Percentiles rank a stretch among this genome's conserved stretches.
phyloP scores from a whole-genome alignment of 345 rosid species.

The Gossypium longicalyx region DNA sequence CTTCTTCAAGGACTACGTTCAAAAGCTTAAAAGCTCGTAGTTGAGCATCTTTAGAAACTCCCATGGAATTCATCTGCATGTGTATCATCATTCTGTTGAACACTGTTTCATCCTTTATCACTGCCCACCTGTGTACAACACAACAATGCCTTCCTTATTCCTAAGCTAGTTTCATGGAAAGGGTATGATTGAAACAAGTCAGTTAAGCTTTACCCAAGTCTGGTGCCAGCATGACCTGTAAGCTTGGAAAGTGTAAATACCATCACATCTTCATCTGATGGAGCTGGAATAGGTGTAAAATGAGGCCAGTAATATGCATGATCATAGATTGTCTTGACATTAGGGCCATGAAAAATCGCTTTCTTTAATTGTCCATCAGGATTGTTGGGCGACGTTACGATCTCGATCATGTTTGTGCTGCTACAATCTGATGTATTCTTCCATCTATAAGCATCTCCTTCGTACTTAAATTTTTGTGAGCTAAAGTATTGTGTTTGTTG shows the following conservation, averaged over 20 bases:
- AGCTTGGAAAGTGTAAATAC: background rate
- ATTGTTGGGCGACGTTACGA: background rate
- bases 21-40: constrained; percentile 47
- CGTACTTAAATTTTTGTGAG: constrained; percentile 30
- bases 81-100: constrained; percentile 34
- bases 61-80: constrained; percentile 31
- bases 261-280: background rate
- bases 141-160: constrained; percentile 21
- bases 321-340: background rate
- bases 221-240: background rate
- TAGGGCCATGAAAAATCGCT: background rate
- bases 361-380: background rate
- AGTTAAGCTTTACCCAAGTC: background rate
- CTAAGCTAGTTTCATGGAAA: background rate
- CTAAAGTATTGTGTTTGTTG: constrained; percentile 42
- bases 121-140: constrained; percentile 36
- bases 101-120: constrained; percentile 50
- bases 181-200: too few relatives aligned
- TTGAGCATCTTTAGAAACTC: constrained; percentile 58
- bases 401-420: background rate
- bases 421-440: constrained; percentile 22
- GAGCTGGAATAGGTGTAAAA: background rate
- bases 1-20: constrained; percentile 33
- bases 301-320: background rate
- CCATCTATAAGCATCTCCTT: constrained; percentile 50